Conservation (phyloP, 2,329 filamentous ascomycete species). For the Fusarium sublunatum region DNA sequence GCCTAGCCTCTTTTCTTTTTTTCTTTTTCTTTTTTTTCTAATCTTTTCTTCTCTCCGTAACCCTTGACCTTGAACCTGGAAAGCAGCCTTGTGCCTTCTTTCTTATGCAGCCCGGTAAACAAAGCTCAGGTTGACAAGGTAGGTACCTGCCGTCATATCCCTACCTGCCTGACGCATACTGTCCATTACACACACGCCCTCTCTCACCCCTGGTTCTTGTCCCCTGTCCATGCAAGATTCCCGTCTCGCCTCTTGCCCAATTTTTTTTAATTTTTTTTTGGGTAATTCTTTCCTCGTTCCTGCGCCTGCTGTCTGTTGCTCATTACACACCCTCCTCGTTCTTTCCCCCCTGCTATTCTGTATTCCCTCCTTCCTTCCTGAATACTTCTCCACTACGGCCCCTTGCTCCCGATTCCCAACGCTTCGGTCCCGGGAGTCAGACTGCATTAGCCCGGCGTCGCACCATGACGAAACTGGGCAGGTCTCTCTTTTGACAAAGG, state of each 20-base stretch:
- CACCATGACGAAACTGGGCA: conserved; percentile 20
- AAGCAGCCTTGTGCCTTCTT: conserved; percentile 15
- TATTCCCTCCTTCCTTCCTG: conserved; percentile 10
- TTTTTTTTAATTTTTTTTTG: conserved; percentile 17
- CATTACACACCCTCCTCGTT: conserved; percentile 2
- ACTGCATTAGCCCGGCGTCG: conserved; percentile 44
- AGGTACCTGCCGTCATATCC: conserved; percentile 14
- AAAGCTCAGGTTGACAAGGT: conserved; percentile 17
- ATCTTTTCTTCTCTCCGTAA: conserved; percentile 1
- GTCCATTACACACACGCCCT: conserved; percentile 19
- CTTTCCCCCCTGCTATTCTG: not conserved
- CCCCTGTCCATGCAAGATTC: conserved; percentile 39
- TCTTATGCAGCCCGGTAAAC: conserved; percentile 12
- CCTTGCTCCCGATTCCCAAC: conserved; percentile 38
- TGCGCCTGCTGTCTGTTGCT: conserved; percentile 1
- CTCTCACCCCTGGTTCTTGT: conserved; percentile 14
- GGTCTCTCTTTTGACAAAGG: conserved; percentile 1
- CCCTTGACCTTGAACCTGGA: conserved; percentile 8
- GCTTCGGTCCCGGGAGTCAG: conserved; percentile 44
- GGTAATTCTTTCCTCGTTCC: conserved; percentile 1
- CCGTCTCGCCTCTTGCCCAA: conserved; percentile 32
- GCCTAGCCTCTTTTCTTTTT: conserved; percentile 2
- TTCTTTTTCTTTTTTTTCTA: not conserved
- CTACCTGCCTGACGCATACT: conserved; percentile 1
- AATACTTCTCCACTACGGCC: conserved; percentile 20